Conservation (phyloP, 495 filamentous ascomycete genomes). For the Aspergillus asperescens region DNA sequence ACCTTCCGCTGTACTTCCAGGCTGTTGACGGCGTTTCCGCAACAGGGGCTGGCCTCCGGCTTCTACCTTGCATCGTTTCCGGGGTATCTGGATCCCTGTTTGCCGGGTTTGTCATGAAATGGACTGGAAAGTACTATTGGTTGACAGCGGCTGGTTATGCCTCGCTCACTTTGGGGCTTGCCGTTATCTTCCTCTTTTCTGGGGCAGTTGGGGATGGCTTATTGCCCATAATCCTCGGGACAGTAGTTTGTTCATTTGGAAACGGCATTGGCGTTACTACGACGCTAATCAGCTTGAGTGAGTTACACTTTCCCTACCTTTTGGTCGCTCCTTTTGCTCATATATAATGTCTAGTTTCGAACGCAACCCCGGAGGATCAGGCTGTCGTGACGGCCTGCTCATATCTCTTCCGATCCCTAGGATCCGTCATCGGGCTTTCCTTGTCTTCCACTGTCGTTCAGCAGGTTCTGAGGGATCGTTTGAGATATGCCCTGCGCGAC, state of each 20-base stretch:
- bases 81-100: slow-evolving; percentile 64
- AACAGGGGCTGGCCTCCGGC: slow-evolving; percentile 56
- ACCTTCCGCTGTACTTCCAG: slow-evolving; percentile 76
- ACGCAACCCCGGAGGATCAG: slow-evolving; percentile 61
- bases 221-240: slow-evolving; percentile 50
- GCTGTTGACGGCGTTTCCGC: slow-evolving; percentile 64
- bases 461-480: slow-evolving; percentile 55
- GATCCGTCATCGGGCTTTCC: slow-evolving; percentile 70
- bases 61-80: slow-evolving; percentile 61
- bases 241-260: slow-evolving; percentile 51
- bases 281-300: slow-evolving; percentile 58
- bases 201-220: slow-evolving; percentile 44
- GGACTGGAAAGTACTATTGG: slow-evolving; percentile 73
- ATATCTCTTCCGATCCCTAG: slow-evolving; percentile 80
- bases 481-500: slow-evolving; percentile 49
- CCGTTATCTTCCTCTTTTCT: slow-evolving; percentile 55
- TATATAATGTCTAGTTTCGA: slow-evolving; percentile 53
- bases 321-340: neutral
- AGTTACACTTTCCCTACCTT: slow-evolving; percentile 18
- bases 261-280: slow-evolving; percentile 69
- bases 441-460: slow-evolving; percentile 69
- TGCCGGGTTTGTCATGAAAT: slow-evolving; percentile 66
- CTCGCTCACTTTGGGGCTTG: slow-evolving; percentile 46
- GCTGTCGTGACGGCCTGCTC: slow-evolving; percentile 79
- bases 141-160: slow-evolving; percentile 59